Evolutionary conservation across 176 grass and related monocot genomes (phyloP).

Genomic region (Musa schizocarpa): DNA sequence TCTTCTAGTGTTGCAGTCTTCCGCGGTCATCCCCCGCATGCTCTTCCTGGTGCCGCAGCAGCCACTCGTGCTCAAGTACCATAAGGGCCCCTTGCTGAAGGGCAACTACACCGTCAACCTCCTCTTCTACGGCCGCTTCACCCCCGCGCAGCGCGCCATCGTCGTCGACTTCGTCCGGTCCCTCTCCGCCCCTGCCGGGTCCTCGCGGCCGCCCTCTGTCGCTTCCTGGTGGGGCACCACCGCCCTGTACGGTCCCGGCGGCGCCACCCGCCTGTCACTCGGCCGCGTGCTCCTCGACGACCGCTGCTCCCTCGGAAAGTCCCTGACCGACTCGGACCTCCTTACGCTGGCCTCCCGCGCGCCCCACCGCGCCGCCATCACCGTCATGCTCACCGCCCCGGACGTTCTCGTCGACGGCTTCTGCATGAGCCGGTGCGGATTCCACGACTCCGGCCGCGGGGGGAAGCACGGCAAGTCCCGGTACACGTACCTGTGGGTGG

Average conservation of each 20-base stretch:
- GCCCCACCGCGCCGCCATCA: conserved; percentile 41
- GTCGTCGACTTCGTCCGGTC: conserved; percentile 64
- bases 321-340: conserved; percentile 48
- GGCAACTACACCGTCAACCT: conserved; percentile 66
- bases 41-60: conserved; percentile 61
- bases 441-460: conserved; percentile 29
- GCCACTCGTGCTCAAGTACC: conserved; percentile 56
- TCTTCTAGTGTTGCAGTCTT: conserved; percentile 11
- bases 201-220: conserved; percentile 27
- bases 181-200: not conserved
- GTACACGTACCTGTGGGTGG: conserved; percentile 68
- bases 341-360: conserved; percentile 31
- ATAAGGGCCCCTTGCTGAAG: conserved; percentile 47
- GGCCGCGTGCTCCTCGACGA: conserved; percentile 23
- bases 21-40: conserved; percentile 32
- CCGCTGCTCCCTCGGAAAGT: conserved; percentile 32
- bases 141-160: conserved; percentile 42
- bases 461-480: conserved; percentile 31
- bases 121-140: conserved; percentile 70
- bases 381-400: conserved; percentile 51
- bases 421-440: conserved; percentile 60
- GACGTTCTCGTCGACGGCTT: conserved; percentile 55
- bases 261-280: conserved; percentile 29
- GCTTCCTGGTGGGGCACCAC: conserved; percentile 73
- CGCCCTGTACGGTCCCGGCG: conserved; percentile 37